phyloP scores from a whole-genome alignment of 2,329 filamentous ascomycete genomes.

The Tolypocladium ovalisporum region DNA sequence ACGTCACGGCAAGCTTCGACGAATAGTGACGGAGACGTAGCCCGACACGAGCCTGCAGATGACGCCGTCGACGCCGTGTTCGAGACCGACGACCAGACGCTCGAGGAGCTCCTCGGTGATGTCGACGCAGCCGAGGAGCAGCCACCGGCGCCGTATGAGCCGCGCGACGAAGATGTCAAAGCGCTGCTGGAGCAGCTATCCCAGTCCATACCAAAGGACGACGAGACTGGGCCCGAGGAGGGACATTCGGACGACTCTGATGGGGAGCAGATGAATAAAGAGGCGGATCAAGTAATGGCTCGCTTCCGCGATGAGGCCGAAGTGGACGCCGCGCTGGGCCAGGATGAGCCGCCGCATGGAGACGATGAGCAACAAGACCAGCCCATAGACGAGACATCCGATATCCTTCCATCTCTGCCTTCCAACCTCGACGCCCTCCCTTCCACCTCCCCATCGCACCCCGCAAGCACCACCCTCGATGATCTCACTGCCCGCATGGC shows the following conservation, averaged over 20 bases:
- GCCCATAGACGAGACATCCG: conserved; percentile 1
- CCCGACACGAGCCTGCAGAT: conserved; percentile 4
- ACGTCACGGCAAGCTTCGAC: not conserved
- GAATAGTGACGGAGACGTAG: not conserved
- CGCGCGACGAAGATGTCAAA: conserved; percentile 21
- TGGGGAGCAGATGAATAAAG: conserved; percentile 34
- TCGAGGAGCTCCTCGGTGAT: conserved; percentile 39
- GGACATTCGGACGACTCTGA: conserved; percentile 34
- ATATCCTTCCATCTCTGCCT: conserved; percentile 35
- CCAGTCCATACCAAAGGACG: conserved; percentile 17
- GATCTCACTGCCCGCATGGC: conserved; percentile 42
- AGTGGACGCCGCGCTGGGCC: conserved; percentile 15
- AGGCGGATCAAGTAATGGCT: conserved; percentile 33
- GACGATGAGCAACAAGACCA: not conserved
- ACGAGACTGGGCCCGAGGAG: not conserved
- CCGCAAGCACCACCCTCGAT: conserved; percentile 20
- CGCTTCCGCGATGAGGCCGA: conserved; percentile 35
- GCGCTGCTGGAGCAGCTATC: conserved; percentile 26
- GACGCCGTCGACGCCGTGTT: conserved; percentile 28
- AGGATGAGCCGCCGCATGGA: not conserved
- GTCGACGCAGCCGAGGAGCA: conserved; percentile 22
- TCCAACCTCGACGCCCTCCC: conserved; percentile 27
- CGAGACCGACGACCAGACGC: conserved; percentile 37
- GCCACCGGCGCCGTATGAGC: conserved; percentile 3
- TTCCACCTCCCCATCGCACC: conserved; percentile 9